Evolutionary conservation across 306 rosid genomes (phyloP), one percentile per base, ranked within the genome.

Genomic region (Medicago ruthenica): DNA sequence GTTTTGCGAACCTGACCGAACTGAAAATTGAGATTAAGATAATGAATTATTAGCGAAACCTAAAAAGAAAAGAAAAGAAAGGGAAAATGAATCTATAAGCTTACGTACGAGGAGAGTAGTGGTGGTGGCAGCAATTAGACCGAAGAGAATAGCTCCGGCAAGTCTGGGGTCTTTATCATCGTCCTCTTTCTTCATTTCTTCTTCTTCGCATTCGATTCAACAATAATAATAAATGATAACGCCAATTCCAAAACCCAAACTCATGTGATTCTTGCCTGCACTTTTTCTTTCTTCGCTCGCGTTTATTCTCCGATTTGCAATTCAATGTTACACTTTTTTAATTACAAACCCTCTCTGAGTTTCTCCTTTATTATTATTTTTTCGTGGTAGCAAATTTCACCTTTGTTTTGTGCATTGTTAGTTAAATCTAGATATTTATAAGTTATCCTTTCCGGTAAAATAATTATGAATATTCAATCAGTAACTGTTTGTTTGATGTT

Each of bases 111-210:
- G 96, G 31, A 89, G 80, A 62, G 99, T 96, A 44, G 96, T 86
- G 80, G 83, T 92, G 64, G 98, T 85, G 87, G 98, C 99, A 69
- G 96, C 97, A 71, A 96, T 89, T 18, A 96, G 37, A 4, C 96
- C 96, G 80, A 92, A 90, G 75, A 92, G 83, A 12, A 96, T 48
- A 82, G 88, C 81, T 11, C 97, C 99, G 96, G 96, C 88, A 42
- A 92, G 80, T 85, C 83, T 90, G 65, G 67, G 17, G 73, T 82
- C 85, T 72, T 83, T 84, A 1, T 85, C 69, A 34, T 65, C 87
- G 16, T 80, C 85, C 31, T 74, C 85, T 55, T 74, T 90, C 70
- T 80, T 76, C 97, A 88, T 94, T 77, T 75, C 47, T 70, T 41
- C 68, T 77, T 75, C 47, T 70, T 47, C 68, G 31, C 45, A 67